Evolutionary conservation across 345 rosid genomes (phyloP), one percentile per base, ranked within the genome.

Genomic region (Kandelia obovata): DNA sequence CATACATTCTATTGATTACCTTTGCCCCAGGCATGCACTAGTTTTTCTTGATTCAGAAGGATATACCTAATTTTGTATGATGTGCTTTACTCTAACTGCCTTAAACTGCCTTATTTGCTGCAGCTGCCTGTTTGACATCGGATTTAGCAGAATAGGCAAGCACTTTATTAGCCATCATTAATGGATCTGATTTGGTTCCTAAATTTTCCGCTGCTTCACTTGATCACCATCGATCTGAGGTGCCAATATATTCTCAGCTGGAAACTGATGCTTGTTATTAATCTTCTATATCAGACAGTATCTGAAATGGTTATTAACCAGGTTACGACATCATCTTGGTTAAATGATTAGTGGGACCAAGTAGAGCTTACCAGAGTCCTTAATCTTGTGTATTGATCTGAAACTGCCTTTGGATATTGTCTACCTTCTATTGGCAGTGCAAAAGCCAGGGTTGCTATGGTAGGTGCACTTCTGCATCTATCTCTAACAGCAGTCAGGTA

Each of bases 71-170:
- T 55, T 20, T 60, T 10, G 30, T 10, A 34, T 47, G 65, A 25
- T 61, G 21, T 49, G 5, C 3, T 58, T 67, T 52, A 13, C 27
- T 16, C 72, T 76, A 66, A 83, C 30, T 69, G 67, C 76, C 75
- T 80, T 67, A 47, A 59, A 53, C 57, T 63, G 73, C 58, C 65
- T 70, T n/a, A 17, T n/a, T 64, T 70, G 86, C 49, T 13, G 16
- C 88, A 92, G 99, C 98, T 76, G 99, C 99, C 32, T 96, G 92
- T 75, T 86, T 96, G 98, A 96, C 99, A 35, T 96, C 92, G 96
- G 97, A 92, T 64, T 83, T 96, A 79, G 99, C 99, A 62, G 99
- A 95, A 77, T 95, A 58, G 99, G 98, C 71, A 96, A 89, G 80
- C 88, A 85, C 69, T 96, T 90, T 75, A 85, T 89, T 58, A 82